Conservation (phyloP, 2,329 filamentous ascomycete species). For the Cladosporium sp. region DNA sequence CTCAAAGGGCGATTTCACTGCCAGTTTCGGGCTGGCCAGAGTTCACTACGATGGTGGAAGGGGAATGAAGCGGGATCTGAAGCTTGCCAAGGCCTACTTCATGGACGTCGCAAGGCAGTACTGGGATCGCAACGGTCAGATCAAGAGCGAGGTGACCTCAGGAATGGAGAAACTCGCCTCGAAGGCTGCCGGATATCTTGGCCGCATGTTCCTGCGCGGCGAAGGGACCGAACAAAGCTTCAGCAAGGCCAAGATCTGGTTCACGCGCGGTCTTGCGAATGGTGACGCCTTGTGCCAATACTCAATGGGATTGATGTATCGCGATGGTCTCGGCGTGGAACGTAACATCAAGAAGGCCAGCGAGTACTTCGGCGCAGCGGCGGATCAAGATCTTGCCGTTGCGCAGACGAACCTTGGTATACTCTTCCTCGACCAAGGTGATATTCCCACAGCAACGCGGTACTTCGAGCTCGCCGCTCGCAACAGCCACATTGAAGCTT, state of each 20-base stretch:
- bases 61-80: slow-evolving; percentile 66
- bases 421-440: slow-evolving; percentile 83
- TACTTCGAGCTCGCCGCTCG: slow-evolving; percentile 85
- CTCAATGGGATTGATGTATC: slow-evolving; percentile 75
- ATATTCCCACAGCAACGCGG: slow-evolving; percentile 70
- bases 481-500: slow-evolving; percentile 80
- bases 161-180: slow-evolving; percentile 72
- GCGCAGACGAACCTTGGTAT: slow-evolving; percentile 79
- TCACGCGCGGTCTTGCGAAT: slow-evolving; percentile 68
- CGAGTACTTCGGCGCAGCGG: slow-evolving; percentile 70
- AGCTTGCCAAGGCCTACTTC: slow-evolving; percentile 74
- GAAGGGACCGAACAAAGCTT: slow-evolving; percentile 79
- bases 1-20: slow-evolving; percentile 81
- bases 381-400: slow-evolving; percentile 74
- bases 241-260: slow-evolving; percentile 73
- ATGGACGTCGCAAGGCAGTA: slow-evolving; percentile 72
- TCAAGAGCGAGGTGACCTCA: slow-evolving; percentile 63
- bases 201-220: slow-evolving; percentile 82
- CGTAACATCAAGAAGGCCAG: slow-evolving; percentile 68
- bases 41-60: slow-evolving; percentile 85
- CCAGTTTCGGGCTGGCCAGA: slow-evolving; percentile 78
- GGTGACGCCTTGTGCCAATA: slow-evolving; percentile 82
- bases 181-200: slow-evolving; percentile 81
- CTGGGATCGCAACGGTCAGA: slow-evolving; percentile 72
- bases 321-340: slow-evolving; percentile 69